Percentiles rank a stretch among this genome's conserved stretches.
Evolutionary conservation across 208 protist species (phyloP).

Genomic region (Leishmania guyanensis): DNA sequence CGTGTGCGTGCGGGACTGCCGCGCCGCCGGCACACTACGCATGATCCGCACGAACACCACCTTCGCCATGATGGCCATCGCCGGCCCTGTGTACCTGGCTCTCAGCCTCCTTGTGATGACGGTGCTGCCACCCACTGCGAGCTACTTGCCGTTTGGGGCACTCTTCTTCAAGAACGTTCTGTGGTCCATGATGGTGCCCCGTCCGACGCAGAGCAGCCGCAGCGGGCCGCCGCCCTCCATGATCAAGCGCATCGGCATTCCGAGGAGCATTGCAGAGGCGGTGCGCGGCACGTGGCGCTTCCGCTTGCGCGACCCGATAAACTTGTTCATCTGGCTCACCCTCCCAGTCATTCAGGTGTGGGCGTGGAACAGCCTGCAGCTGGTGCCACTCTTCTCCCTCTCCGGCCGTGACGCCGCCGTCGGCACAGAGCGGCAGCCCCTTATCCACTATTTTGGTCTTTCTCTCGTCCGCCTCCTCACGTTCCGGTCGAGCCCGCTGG

Average conservation of each 20-base stretch:
- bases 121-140: slow-evolving; percentile 56
- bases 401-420: not conserved
- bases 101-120: slow-evolving; percentile 31
- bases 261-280: slow-evolving; percentile 48
- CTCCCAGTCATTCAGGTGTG: slow-evolving; percentile 54
- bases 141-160: slow-evolving; percentile 41
- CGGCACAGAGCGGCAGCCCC: not conserved
- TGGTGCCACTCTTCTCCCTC: slow-evolving; percentile 43
- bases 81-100: slow-evolving; percentile 40
- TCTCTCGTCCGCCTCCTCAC: slow-evolving; percentile 25
- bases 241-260: slow-evolving; percentile 32
- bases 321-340: slow-evolving; percentile 41
- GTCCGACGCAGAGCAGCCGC: slow-evolving; percentile 53
- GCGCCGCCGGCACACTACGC: slow-evolving; percentile 50
- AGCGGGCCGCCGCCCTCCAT: slow-evolving; percentile 14
- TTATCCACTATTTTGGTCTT: slow-evolving; percentile 22
- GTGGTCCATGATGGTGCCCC: slow-evolving; percentile 46
- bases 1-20: slow-evolving; percentile 40
- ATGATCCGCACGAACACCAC: slow-evolving; percentile 47
- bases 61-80: slow-evolving; percentile 48
- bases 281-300: slow-evolving; percentile 63
- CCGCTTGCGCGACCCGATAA: slow-evolving; percentile 60
- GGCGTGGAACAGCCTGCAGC: slow-evolving; percentile 55
- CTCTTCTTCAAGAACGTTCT: slow-evolving; percentile 75
- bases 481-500: slow-evolving; percentile 21